Base-by-base conservation (phyloP, 2,329 filamentous ascomycete species). In the Aspergillus sp. region DNA sequence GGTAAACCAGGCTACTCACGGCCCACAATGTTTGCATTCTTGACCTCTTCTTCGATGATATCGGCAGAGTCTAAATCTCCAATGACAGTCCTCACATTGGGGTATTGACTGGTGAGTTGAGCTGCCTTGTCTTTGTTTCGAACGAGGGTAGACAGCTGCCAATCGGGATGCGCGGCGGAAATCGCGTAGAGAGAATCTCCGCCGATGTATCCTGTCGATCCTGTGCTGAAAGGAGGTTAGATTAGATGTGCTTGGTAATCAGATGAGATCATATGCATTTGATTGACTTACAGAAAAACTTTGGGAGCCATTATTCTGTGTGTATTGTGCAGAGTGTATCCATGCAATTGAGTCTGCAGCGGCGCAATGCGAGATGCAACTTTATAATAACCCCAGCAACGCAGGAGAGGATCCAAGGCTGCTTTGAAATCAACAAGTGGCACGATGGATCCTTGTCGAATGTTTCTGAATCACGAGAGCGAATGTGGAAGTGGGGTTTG, bases 181-280 rank as follows among this genome's bases (percentile, higher is more conserved):
- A 78, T 53, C 5, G 64, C 62, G 47, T 71, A 70, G n/a, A 79
- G 64, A 33, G 70, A 66, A 40, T 76, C 74, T 29, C 76, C 76
- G 5, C 75, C 75, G 38, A 79, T 77, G 53, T 77, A 79, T 29
- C 75, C 75, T 11, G 75, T 76, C 5, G 59, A 67, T 13, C 74
- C 75, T 30, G 73, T 77, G 10, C 75, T 77, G 40, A 29, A 19
- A 27, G 28, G 27, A 5, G 11, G 11, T 40, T n/a, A 40, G 39
- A 19, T 19, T 19, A 19, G 19, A 19, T 19, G 19, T 19, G 19
- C 19, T 19, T 19, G 19, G 19, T 19, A 4, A 19, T 19, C 2
- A 19, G 19, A 19, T 19, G 19, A 19, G 19, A 19, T 19, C 19
- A 19, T 19, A 19, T 19, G 19, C 19, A 19, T 19, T 19, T 19